phyloP scores from a whole-genome alignment of 164 flowering plant genomes.

The Kingdonia uniflora region DNA sequence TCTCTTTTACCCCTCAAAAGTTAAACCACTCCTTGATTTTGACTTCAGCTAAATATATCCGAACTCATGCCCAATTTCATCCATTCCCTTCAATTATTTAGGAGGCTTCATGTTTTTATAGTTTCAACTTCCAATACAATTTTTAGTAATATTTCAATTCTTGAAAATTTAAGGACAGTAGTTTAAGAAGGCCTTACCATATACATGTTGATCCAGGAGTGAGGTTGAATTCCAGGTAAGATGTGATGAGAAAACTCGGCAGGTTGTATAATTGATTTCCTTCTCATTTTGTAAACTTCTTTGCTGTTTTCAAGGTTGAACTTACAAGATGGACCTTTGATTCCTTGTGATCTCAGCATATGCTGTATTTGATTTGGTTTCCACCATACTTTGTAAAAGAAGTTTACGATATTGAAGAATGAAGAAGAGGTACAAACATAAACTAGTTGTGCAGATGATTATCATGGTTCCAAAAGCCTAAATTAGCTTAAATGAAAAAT shows the following conservation, averaged over 20 bases:
- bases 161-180: no score
- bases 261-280: slow-evolving; percentile 8
- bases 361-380: slow-evolving; percentile 11
- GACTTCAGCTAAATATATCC: no score
- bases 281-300: slow-evolving; percentile 14
- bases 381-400: slow-evolving; percentile 17
- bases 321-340: slow-evolving; percentile 18
- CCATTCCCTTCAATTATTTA: no score
- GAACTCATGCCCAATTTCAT: no score
- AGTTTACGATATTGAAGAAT: slow-evolving; percentile 4
- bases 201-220: slow-evolving; percentile 13
- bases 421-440: slow-evolving; percentile 5
- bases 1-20: no score
- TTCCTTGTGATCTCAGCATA: slow-evolving; percentile 15
- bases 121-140: no score
- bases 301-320: slow-evolving; percentile 18
- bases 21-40: no score
- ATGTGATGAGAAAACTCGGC: slow-evolving; percentile 19
- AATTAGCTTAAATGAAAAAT: no score
- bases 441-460: background rate
- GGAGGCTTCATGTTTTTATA: no score
- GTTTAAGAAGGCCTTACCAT: no score
- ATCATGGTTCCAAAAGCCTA: no score
- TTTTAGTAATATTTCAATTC: no score
- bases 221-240: slow-evolving; percentile 16